Base-by-base conservation (phyloP, 805 yeast species). In the Torulaspora maleeae region DNA sequence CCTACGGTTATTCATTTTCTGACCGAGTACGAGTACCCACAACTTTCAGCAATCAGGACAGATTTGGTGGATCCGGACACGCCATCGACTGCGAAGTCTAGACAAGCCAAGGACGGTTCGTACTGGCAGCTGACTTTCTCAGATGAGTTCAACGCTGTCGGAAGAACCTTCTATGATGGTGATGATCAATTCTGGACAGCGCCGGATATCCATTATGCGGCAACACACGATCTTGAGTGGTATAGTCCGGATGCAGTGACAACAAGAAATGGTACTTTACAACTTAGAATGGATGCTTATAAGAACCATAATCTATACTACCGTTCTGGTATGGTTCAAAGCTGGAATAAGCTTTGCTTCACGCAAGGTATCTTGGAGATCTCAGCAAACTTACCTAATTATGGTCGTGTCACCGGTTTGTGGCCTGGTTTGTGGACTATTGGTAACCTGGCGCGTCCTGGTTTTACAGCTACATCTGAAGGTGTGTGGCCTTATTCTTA, bases 361-460 rank as follows among this genome's bases (percentile, higher is more conserved):
- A 82, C 95, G 3, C 88, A 88, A 60, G 97, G 97, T 40, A 63
- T 71, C 34, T 56, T 89, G 52, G 96, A 86, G 61, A 78, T 84
- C 4, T 80, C 88, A 8, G 91, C 86, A 0, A 75, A 76, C 48
- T 68, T 90, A 50, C 96, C 97, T 27, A 86, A 87, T 51, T 77
- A 76, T 54, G 95, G 95, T 56, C 71, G 78, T 45, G 74, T 82
- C 25, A 72, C 83, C 4, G 98, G 98, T 16, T 70, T 90, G 52
- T 90, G 98, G 98, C 97, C 98, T 1, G 98, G 96, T 73, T 56
- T 87, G 47, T 90, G 97, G 97, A 77, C 96, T 4, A 73, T 90
- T 80, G 97, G 97, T 36, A 90, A 90, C 60, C 72, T 90, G 53
- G 98, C 85, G 22, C 79, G 97, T 56, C 95, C 97, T 0, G 98